Evolutionary conservation across 1,284 basidiomycete species (phyloP), one percentile per base, ranked within the genome.

Genomic region (Coniferiporia weirii): DNA sequence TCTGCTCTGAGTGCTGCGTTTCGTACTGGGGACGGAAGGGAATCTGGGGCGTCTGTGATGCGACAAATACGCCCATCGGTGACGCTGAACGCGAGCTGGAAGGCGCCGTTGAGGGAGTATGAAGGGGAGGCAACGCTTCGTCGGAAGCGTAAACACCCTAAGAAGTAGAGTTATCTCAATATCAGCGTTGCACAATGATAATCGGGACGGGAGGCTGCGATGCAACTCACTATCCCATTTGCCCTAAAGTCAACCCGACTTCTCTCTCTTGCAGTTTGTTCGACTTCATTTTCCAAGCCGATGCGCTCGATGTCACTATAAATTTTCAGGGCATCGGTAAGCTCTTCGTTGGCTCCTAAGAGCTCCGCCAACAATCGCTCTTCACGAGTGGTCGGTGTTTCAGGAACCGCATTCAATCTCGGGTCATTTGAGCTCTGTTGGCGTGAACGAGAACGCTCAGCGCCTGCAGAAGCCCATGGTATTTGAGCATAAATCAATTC

Each of bases 401-500:
- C 43, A n/a, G 9, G 52, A 48, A 20, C 53, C 32, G 44, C 9
- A 27, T 65, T 63, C 43, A 56, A 59, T 57, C 43, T 52, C 54
- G 54, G 58, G 54, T 60, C 61, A 61, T 63, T 60, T 27, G 64
- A 51, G 59, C 64, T 64, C 57, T 60, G 62, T 56, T 52, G 66
- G 60, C 44, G 64, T 65, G 62, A 64, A 34, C 83, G 73, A 4
- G 82, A 86, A 40, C 79, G 80, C 66, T 89, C 89, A 1, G 90
- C 89, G 19, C 81, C 79, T 3, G 89, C 83, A 17, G 82, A 80
- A 4, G 91, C 91, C 90, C 90, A 92, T 9, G 85, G 80, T 57
- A 91, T 89, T 69, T 90, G 87, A 7, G 85, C 81, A 63, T 76
- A 83, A 35, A 91, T 83, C 17, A 91, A 75, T 59, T 89, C 89